Evolutionary conservation across 345 rosid species (phyloP), one percentile per base, ranked within the genome.

Genomic region (Mallotus nudiflorus): DNA sequence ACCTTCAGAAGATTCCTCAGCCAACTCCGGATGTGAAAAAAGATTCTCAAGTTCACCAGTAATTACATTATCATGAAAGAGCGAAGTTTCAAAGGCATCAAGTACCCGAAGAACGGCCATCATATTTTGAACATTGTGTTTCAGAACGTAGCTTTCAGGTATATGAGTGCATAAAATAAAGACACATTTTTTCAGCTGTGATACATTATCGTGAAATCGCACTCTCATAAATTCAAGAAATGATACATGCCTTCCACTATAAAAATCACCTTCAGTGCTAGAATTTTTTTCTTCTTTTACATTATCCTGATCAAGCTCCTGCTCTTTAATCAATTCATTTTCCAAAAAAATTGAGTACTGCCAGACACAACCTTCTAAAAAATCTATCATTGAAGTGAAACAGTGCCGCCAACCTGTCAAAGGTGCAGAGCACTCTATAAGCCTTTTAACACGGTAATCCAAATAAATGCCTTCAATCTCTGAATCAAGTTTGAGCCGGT

Each of bases 371-470:
- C 74, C 58, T 1, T 74, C 68, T 13, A 86, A 73, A 50, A 79
- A 72, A 37, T 67, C 62, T 35, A 75, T 73, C 70, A 71, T 61
- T 19, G 80, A 65, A 37, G 51, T 20, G 42, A 77, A 28, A 67
- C 67, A 19, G 0, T 73, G 66, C 66, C 45, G n/a, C 82, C 81
- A 77, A 24, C 86, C 80, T 24, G 68, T 68, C 22, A 29, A 25
- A 6, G 44, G 20, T 0, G 68, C 79, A 72, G 68, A 44, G 68
- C 83, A 75, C 48, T 81, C 69, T 3, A 8, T 15, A 24, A 86
- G 82, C 62, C 46, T 59, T 49, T 79, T 4, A 13, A 78, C 65
- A 18, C 90, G 86, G 65, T 74, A 44, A 50, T 84, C 88, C 70
- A 86, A 51, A 68, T 55, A 82, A 53, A 86, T 71, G n/a, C 81